A percentile compares a stretch with the other conserved stretches of the same genome.
These are phyloP conservation scores for Colletotrichum gloeosporioides DNA, from an alignment of 2,329 filamentous ascomycete genomes.

Conservation along the genomic window DNA sequence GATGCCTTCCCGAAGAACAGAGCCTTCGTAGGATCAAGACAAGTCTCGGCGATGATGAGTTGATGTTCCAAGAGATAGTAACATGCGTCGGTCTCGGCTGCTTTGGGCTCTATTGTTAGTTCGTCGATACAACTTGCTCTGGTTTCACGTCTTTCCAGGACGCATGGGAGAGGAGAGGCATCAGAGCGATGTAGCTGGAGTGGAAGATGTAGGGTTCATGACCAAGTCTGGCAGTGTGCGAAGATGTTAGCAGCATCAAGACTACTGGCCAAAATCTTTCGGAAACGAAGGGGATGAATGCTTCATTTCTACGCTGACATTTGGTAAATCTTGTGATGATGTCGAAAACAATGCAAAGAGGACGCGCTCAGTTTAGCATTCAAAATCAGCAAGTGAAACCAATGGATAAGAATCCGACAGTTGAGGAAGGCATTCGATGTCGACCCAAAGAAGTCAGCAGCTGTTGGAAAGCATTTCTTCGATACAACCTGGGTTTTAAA, in stretches of 20 bases:
- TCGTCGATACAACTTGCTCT: fast-evolving
- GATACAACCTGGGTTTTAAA: fast-evolving
- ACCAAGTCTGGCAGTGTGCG: fast-evolving
- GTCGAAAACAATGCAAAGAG: background rate
- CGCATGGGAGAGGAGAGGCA: fast-evolving
- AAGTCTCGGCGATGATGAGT: fast-evolving
- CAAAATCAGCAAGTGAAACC: fast-evolving
- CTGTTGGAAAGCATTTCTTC: background rate
- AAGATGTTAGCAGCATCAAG: background rate
- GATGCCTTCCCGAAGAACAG: background rate
- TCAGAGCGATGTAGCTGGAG: background rate
- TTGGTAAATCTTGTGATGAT: background rate
- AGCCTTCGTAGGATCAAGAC: background rate
- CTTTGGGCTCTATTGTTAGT: fast-evolving
- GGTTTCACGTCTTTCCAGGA: background rate
- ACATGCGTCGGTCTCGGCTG: background rate
- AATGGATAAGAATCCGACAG: fast-evolving
- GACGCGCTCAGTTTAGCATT: background rate
- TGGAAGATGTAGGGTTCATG: fast-evolving
- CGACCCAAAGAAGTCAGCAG: background rate
- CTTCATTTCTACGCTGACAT: background rate
- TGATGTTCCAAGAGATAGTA: background rate
- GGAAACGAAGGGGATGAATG: fast-evolving
- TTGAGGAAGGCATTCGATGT: background rate
- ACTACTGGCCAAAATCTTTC: too few relatives aligned